Evolutionary conservation across 768 basidiomycete species (phyloP).

Genomic region (Xerocomellus chrysenteron): DNA sequence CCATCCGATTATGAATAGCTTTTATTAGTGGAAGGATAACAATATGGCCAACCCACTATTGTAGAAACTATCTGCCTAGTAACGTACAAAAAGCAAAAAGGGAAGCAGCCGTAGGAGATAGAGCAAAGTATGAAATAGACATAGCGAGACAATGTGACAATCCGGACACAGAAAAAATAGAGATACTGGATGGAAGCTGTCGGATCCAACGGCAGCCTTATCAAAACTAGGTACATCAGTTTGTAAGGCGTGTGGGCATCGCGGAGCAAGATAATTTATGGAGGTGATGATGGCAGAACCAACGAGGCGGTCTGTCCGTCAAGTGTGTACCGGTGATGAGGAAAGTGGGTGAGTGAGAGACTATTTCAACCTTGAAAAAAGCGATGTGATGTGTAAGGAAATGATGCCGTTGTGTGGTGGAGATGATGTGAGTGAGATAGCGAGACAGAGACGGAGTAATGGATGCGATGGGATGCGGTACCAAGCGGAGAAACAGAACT

Average conservation of each 20-base stretch:
- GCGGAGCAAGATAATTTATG: constrained; percentile 11
- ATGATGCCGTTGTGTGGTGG: constrained; percentile 29
- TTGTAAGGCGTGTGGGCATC: constrained; percentile 15
- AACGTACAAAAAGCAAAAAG: constrained; percentile 37
- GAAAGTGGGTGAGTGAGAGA: constrained; percentile 10
- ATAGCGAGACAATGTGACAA: constrained; percentile 18
- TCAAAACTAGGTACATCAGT: constrained; percentile 7
- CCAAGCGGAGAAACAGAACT: constrained; percentile 23
- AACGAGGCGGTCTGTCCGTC: constrained; percentile 22
- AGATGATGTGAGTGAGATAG: constrained; percentile 28
- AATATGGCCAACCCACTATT: constrained; percentile 57
- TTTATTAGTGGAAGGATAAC: constrained; percentile 62
- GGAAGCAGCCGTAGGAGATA: constrained; percentile 20
- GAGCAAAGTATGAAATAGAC: constrained; percentile 19
- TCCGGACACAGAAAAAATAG: constrained; percentile 14
- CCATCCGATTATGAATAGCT: constrained; percentile 32
- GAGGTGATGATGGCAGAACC: constrained; percentile 10
- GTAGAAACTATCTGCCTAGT: constrained; percentile 48
- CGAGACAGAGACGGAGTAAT: constrained; percentile 16
- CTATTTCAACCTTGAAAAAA: constrained; percentile 18
- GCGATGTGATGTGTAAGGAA: constrained; percentile 21
- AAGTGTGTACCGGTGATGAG: constrained; percentile 17
- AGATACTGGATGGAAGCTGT: constrained; percentile 15
- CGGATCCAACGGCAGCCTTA: constrained; percentile 11
- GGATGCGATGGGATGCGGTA: constrained; percentile 27